Evolutionary conservation across 1,284 basidiomycete species (phyloP), one percentile per base, ranked within the genome.

Genomic region (Sporisorium exsertum): DNA sequence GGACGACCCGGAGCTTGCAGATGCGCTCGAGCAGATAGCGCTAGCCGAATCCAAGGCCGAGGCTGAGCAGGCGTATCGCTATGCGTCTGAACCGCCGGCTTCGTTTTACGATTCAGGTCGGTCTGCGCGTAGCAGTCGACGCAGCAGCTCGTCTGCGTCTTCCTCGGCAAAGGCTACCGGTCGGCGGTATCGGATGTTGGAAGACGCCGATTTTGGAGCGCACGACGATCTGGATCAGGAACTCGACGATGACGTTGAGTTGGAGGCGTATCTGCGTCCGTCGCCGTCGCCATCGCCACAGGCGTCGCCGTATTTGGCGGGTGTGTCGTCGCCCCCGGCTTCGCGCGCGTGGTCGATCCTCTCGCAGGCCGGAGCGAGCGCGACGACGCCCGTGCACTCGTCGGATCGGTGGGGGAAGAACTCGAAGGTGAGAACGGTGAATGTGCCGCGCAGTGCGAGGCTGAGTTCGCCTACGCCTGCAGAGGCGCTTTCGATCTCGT

Each of bases 341-440:
- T 73, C 77, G 3, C 74, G 83, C 15, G 83, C 81, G 7, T 82
- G 81, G 82, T 78, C 81, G 33, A 84, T 83, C 43, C 50, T 83
- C n/a, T 59, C 64, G 12, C 61, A 69, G 27, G 80, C 80, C 0
- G 77, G 72, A 3, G 35, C 52, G 15, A 55, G 24, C 15, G 71
- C 65, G 2, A 68, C 65, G n/a, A 62, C 72, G 0, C 63, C 72
- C 2, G 60, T 61, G n/a, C 52, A 57, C 15, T 63, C 61, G 15
- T 22, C 51, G 10, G 58, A 60, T 40, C 54, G 75, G 29, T 75
- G 74, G 69, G 70, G 75, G 18, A 58, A 74, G 32, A 61, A 75
- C 49, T 77, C 66, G 49, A 84, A 84, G 51, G 79, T 84, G 18
- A 60, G 77, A 2, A 81, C 78, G 2, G 74, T 84, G 9, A 57